Evolutionary conservation across 345 rosid species (phyloP), one percentile per base, ranked within the genome.

Genomic region (Durio zibethinus): DNA sequence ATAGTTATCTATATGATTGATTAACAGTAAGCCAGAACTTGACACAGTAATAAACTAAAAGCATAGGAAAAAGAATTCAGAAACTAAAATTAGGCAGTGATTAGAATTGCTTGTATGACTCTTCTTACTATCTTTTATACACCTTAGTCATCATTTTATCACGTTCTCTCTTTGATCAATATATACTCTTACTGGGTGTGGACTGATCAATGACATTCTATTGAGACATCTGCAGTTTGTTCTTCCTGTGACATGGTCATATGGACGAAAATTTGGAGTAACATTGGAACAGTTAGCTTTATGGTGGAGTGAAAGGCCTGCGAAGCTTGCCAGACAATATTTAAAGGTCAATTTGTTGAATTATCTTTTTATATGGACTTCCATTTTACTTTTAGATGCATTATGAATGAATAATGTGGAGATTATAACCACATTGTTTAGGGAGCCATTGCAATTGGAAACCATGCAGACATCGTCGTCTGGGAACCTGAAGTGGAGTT

Each of bases 281-380:
- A 90, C 87, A 40, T 84, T 92, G 61, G 97, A 92, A 78, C 93
- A 92, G 72, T 11, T 96, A 74, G 90, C 91, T 53, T 76, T 76
- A 42, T 93, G 97, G 98, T 96, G 97, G 98, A 91, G 97, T n/a
- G 92, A 90, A 80, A 86, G 86, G 85, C 98, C 99, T 35, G 97
- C 99, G 0, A 89, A 92, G 80, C 90, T 96, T n/a, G 89, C 91
- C 18, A 89, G 94, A 79, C 88, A 78, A 79, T 80, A 78, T 75
- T 82, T 79, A 35, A 96, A 96, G 97, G 99, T 92, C 62, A 35
- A 38, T 53, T 53, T 20, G 73, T 10, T 33, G 25, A 18, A 54
- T 42, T 36, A 68, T 66, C 38, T 20, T 72, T 79, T 35, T 52
- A 25, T 43, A 36, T 66, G n/a, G 45, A 38, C 47, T 69, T 31